These are phyloP conservation scores for Cordyceps cicadae DNA, from an alignment of 2,329 filamentous ascomycete species.

Conservation along the genomic window DNA sequence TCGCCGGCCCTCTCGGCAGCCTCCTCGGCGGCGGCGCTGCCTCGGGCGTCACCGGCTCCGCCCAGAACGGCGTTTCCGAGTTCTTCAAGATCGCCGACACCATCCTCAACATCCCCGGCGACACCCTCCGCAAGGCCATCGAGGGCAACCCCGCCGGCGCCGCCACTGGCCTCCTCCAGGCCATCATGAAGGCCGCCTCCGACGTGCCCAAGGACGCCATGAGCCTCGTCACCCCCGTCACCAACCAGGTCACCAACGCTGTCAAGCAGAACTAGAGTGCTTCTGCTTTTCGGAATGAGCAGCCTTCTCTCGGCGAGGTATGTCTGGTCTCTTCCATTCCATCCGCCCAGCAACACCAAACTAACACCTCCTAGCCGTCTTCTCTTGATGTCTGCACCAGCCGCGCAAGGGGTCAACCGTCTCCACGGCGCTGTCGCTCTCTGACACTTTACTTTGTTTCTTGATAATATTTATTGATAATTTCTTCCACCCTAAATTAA, in stretches of 20 bases:
- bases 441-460: neutral
- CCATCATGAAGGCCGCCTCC: neutral
- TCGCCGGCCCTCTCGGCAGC: conserved; percentile 7
- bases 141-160: conserved; percentile 6
- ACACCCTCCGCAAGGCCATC: conserved; percentile 4
- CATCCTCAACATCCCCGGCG: conserved; percentile 14
- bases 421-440: too few relatives aligned
- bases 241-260: neutral
- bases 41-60: neutral
- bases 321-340: too few relatives aligned
- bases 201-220: conserved; percentile 8
- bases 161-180: neutral
- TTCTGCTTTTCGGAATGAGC: too few relatives aligned
- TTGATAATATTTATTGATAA: conserved; percentile 1
- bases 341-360: too few relatives aligned
- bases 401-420: too few relatives aligned
- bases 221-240: neutral
- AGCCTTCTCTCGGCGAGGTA: too few relatives aligned
- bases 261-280: neutral
- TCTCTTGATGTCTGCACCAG: too few relatives aligned
- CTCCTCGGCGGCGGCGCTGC: conserved; percentile 12
- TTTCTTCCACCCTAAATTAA: neutral
- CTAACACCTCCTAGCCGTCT: too few relatives aligned
- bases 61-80: conserved; percentile 10
- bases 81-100: conserved; percentile 14